Evolutionary conservation across 768 basidiomycete species (phyloP), one percentile per base, ranked within the genome.

Genomic region (Leccinellum albellum): DNA sequence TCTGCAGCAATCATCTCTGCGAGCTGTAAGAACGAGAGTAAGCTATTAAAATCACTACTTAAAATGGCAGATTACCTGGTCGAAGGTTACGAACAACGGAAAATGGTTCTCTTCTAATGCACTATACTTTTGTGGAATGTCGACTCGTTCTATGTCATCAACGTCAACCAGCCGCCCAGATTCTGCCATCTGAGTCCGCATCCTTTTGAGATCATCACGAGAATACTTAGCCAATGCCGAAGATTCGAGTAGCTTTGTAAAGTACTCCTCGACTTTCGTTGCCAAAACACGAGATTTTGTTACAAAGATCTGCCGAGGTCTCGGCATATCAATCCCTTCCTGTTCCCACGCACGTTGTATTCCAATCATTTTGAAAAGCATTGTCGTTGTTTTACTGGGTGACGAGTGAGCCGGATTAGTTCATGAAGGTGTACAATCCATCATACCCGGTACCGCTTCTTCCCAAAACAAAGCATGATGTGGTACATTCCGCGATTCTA

Each of bases 331-430:
- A 9, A 53, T 53, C 2, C 5, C 9, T 23, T 72, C 68, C 24
- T 74, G 57, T 37, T 79, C 68, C 71, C 79, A 85, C 3, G 80
- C 75, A n/a, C 79, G 72, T 60, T 89, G 84, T 7, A 88, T 81
- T 2, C 81, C 79, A 2, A 89, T 75, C 80, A 90, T 89, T 67
- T 87, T 89, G 74, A 85, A 87, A 1, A 90, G 73, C 79, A 90
- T 88, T 0, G 87, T 85, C 0, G 88, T 89, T 0, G 86, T 89
- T 77, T 89, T 89, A 1, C 88, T 88, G 42, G 17, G 21, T 6
- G 1, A 3, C 20, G 13, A 23, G 21, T 63, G 46, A 58, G 55
- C 13, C 17, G 5, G 23, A 13, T 2, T 15, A 23, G 13, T 40
- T 50, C 20, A 23, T 3, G 0, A 32, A 4, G 15, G 26, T 5